phyloP scores from a whole-genome alignment of 2,329 filamentous ascomycete genomes.

The Fusarium aywerte region DNA sequence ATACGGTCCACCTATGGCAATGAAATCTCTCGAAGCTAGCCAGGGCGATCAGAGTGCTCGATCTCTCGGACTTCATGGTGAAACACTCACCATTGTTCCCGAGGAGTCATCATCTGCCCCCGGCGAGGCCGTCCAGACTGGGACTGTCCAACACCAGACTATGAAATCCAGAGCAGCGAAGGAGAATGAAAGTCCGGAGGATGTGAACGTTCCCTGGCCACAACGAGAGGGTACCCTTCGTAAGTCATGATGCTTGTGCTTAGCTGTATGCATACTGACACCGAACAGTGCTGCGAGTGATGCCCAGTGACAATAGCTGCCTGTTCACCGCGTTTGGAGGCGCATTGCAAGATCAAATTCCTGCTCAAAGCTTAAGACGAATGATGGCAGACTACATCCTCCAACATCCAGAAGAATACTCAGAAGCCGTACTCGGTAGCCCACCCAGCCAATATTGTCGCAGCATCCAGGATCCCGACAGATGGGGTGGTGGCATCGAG shows the following conservation, averaged over 20 bases:
- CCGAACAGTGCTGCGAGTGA: constrained; percentile 80
- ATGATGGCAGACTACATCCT: constrained; percentile 84
- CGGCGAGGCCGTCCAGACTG: constrained; percentile 6
- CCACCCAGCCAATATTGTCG: constrained; percentile 79
- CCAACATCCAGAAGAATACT: constrained; percentile 76
- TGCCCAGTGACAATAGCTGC: constrained; percentile 97
- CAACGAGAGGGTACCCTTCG: constrained; percentile 63
- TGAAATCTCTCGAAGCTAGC: constrained; percentile 72
- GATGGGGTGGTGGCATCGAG: constrained; percentile 94
- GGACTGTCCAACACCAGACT: constrained; percentile 3
- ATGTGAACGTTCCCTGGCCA: constrained; percentile 60
- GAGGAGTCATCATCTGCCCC: constrained; percentile 46
- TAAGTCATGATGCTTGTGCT: constrained; percentile 41
- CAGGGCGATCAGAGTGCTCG: constrained; percentile 61
- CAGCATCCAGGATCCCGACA: constrained; percentile 82
- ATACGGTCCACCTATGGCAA: constrained; percentile 78
- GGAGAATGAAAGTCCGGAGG: constrained; percentile 42
- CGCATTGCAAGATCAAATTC: constrained; percentile 71
- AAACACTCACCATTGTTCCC: constrained; percentile 63
- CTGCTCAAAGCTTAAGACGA: constrained; percentile 70
- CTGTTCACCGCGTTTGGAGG: constrained; percentile 90
- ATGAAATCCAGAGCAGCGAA: constrained; percentile 5
- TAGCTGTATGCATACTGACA: constrained; percentile 9
- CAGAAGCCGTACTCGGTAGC: constrained; percentile 78
- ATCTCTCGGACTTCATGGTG: constrained; percentile 60